Percentiles rank a stretch among this genome's conserved stretches.
Evolutionary conservation across 768 basidiomycete genomes (phyloP).

Genomic region (Lactarius pseudohatsudake): DNA sequence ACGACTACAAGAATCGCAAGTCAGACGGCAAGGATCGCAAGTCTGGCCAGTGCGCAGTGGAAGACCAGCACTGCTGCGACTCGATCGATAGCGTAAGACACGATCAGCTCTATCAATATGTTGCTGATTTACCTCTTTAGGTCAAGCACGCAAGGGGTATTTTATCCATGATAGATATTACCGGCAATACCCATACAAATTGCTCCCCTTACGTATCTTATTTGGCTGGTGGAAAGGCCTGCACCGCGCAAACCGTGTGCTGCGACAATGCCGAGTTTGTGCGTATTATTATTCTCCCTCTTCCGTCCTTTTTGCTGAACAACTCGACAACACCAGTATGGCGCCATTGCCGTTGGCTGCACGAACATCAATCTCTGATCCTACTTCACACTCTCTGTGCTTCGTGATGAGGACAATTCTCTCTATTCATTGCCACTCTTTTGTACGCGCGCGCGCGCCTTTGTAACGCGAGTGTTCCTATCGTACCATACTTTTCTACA

Average conservation of each 20-base stretch:
- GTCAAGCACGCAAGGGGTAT: not conserved
- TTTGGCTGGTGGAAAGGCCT: not conserved
- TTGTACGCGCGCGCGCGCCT: not conserved
- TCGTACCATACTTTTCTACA: not conserved
- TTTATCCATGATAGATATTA: no score
- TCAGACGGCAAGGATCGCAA: not conserved
- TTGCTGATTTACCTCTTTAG: not conserved
- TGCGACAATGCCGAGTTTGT: not conserved
- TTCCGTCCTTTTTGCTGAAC: not conserved
- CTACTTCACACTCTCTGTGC: not conserved
- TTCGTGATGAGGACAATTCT: conserved; percentile 6
- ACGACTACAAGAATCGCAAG: not conserved
- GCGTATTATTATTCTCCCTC: not conserved
- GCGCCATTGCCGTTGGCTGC: not conserved
- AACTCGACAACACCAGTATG: not conserved
- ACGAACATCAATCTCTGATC: not conserved
- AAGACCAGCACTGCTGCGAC: not conserved
- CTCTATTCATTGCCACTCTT: conserved; percentile 21
- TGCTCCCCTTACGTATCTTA: not conserved
- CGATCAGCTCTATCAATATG: not conserved
- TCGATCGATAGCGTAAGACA: not conserved
- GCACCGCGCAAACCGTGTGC: not conserved
- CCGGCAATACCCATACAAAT: not conserved
- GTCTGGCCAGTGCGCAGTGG: not conserved
- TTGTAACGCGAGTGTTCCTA: not conserved